Conservation (phyloP, 495 filamentous ascomycete species). For the Tetracladium setigerum region DNA sequence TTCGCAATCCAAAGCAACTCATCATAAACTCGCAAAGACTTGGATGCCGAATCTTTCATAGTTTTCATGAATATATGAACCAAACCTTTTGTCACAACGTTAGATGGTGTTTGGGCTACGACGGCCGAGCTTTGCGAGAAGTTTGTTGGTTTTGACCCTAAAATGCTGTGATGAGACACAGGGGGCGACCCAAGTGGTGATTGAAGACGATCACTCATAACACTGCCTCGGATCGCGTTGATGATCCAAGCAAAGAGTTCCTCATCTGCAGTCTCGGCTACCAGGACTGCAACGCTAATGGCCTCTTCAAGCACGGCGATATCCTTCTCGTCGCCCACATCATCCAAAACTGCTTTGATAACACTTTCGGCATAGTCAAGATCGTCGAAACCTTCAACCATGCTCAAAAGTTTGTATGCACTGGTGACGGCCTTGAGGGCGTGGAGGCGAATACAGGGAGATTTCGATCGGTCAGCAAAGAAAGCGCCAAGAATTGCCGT, state of each 20-base stretch:
- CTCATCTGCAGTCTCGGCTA: constrained; percentile 38
- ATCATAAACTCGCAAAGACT: constrained; percentile 43
- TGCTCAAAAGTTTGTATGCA: constrained; percentile 52
- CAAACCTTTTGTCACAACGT: constrained; percentile 47
- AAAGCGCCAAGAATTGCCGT: constrained; percentile 56
- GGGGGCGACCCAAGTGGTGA: constrained; percentile 25
- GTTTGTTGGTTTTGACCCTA: constrained; percentile 3
- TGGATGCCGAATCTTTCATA: constrained; percentile 44
- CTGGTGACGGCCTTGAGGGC: constrained; percentile 63
- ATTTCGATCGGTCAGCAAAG: constrained; percentile 53
- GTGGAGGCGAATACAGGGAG: constrained; percentile 57
- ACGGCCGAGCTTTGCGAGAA: neutral
- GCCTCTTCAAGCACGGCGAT: constrained; percentile 41
- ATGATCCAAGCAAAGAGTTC: constrained; percentile 45
- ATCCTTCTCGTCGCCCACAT: constrained; percentile 48
- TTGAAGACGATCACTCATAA: constrained; percentile 30
- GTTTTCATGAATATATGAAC: constrained; percentile 54
- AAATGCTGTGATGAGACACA: constrained; percentile 10
- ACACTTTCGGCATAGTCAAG: constrained; percentile 33
- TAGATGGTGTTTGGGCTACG: constrained; percentile 37
- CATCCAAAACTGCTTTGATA: constrained; percentile 36
- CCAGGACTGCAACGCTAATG: constrained; percentile 39
- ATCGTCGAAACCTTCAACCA: constrained; percentile 43
- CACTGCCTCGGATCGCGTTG: constrained; percentile 35
- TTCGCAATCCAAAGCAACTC: constrained; percentile 52